A percentile compares a stretch with the other conserved stretches of the same genome.
Evolutionary conservation across 805 yeast genomes (phyloP).

Genomic region (Wickerhamomyces sydowiorum): DNA sequence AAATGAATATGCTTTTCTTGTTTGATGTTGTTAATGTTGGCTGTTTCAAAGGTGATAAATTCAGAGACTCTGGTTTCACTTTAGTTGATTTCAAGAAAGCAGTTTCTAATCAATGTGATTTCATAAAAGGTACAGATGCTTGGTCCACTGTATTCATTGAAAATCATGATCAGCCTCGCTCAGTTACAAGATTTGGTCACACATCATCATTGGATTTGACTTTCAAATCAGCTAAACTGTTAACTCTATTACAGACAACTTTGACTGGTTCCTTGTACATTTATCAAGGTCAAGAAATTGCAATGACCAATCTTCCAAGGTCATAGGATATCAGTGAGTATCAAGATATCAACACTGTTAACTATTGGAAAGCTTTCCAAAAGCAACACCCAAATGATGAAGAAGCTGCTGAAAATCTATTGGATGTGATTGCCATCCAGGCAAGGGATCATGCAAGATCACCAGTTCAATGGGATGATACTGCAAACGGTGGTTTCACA

Average conservation of each 20-base stretch:
- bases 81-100: constrained; percentile 38
- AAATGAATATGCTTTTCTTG: constrained; percentile 36
- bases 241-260: constrained; percentile 38
- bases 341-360: constrained; percentile 42
- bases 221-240: constrained; percentile 39
- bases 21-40: constrained; percentile 33
- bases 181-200: constrained; percentile 46
- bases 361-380: constrained; percentile 32
- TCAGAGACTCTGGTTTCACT: constrained; percentile 27
- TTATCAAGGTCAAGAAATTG: constrained; percentile 60
- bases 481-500: constrained; percentile 42
- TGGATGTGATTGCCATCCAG: constrained; percentile 30
- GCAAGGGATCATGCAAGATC: constrained; percentile 52
- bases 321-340: constrained; percentile 45
- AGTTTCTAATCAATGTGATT: constrained; percentile 27
- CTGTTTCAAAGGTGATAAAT: constrained; percentile 29
- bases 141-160: constrained; percentile 53
- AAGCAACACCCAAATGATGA: constrained; percentile 21
- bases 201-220: constrained; percentile 28
- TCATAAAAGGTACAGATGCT: constrained; percentile 44
- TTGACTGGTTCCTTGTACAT: constrained; percentile 50
- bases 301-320: constrained; percentile 40
- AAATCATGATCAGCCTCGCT: constrained; percentile 56
- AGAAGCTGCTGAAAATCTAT: constrained; percentile 22
- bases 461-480: constrained; percentile 50